Base-by-base conservation (phyloP, 2,329 filamentous ascomycete species). In the Chaetoscypha palmicola region DNA sequence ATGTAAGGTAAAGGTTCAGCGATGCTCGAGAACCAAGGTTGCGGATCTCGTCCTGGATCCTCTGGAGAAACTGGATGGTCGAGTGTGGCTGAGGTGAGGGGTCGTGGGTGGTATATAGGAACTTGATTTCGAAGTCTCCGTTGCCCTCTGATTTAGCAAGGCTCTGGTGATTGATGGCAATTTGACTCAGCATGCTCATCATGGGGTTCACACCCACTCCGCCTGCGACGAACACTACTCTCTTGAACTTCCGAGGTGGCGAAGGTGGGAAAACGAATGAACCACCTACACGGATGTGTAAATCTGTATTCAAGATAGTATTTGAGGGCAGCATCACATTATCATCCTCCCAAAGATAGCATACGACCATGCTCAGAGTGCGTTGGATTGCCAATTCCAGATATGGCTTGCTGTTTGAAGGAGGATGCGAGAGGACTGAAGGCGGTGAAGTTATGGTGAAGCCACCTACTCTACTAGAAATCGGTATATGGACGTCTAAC, bases 361-460 rank as follows among this genome's bases (percentile, higher is more conserved):
- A 77, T 0, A 86, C 86, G 0, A 84, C 72, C 0, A 83, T 81
- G 55, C 89, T 66, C 0, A 81, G 77, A 1, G 84, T 83, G 22
- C 73, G 68, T 58, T 92, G 86, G 17, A 94, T 74, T 0, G 88
- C 88, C 4, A 94, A 74, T 62, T 94, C 88, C 36, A 94, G 65
- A 62, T 82, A 86, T 39, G 36, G 48, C 54, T 30, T 35, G 14
- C n/a, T n/a, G n/a, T n/a, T n/a, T n/a, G n/a, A n/a, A n/a, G n/a
- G n/a, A n/a, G 11, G 88, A 87, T 5, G 94, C 10, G 22, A 14
- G 9, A 38, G 35, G 14, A 24, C 9, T 53, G 37, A 73, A 0
- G 87, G 87, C 0, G 83, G 68, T 1, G 86, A 92, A 5, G 87
- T 91, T 51, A 94, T 84, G 32, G 88, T 94, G 69, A 94, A 95